Conservation (phyloP, 1,139 yeast species). For the Suhomyces terraborum region DNA sequence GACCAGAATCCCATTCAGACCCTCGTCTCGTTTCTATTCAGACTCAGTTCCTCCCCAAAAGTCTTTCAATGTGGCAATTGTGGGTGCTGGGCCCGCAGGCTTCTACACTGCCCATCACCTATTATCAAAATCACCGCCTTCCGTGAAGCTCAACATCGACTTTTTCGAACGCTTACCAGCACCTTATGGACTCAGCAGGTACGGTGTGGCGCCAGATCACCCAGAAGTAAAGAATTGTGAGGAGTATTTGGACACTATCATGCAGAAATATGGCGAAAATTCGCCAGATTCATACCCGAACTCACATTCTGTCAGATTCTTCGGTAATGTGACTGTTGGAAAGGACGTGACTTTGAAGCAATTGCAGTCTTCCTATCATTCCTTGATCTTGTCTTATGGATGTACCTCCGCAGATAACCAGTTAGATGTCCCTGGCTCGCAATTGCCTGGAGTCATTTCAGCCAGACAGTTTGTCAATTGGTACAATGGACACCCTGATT, state of each 20-base stretch:
- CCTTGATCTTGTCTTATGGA: slow-evolving; percentile 82
- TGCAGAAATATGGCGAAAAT: slow-evolving; percentile 26
- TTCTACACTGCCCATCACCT: slow-evolving; percentile 85
- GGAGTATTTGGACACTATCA: slow-evolving; percentile 71
- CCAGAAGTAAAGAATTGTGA: slow-evolving; percentile 94
- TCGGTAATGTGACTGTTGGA: slow-evolving; percentile 75
- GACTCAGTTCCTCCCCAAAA: neutral
- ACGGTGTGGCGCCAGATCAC: slow-evolving; percentile 99
- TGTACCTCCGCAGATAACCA: slow-evolving; percentile 61
- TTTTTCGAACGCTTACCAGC: slow-evolving; percentile 82
- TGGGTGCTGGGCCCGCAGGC: slow-evolving; percentile 97
- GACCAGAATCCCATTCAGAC: neutral
- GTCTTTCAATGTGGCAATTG: slow-evolving; percentile 54
- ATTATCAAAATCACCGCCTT: slow-evolving; percentile 47
- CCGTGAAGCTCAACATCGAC: slow-evolving; percentile 48
- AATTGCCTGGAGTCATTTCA: slow-evolving; percentile 65
- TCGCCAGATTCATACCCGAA: neutral
- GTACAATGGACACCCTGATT: slow-evolving; percentile 89
- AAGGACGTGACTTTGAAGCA: slow-evolving; percentile 52
- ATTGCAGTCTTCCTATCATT: slow-evolving; percentile 61
- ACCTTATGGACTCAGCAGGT: slow-evolving; percentile 88
- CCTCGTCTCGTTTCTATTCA: slow-evolving; percentile 1
- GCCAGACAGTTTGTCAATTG: slow-evolving; percentile 92
- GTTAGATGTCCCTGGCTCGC: slow-evolving; percentile 62
- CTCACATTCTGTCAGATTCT: slow-evolving; percentile 51